Evolutionary conservation across 352 stramenopile genomes (phyloP).

Genomic region (Phytophthora sp.): DNA sequence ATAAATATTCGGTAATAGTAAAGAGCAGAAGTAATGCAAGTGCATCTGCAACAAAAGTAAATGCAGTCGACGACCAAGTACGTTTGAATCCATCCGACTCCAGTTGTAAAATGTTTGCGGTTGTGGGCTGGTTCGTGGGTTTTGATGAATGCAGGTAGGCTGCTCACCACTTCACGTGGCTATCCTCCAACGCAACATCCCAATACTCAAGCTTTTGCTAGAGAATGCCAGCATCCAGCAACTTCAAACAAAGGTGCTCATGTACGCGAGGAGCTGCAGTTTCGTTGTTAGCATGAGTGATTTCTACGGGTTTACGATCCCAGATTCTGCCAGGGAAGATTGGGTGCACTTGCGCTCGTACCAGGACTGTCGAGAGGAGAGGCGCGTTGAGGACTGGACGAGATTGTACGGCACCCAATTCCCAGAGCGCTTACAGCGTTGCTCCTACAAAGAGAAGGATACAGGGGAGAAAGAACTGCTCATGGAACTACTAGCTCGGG

Average conservation of each 20-base stretch:
- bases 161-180: conserved; percentile 70
- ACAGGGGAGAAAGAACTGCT: conserved; percentile 39
- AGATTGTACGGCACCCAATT: conserved; percentile 55
- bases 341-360: conserved; percentile 78
- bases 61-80: conserved; percentile 45
- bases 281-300: too few relatives aligned
- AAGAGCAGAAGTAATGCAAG: conserved; percentile 15
- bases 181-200: conserved; percentile 47
- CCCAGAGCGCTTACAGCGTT: conserved; percentile 36
- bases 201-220: conserved; percentile 64
- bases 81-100: too few relatives aligned
- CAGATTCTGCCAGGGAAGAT: conserved; percentile 35
- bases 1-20: conserved; percentile 11
- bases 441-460: conserved; percentile 37
- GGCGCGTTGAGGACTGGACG: conserved; percentile 72
- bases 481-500: conserved; percentile 43
- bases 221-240: conserved; percentile 42
- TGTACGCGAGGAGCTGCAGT: too few relatives aligned
- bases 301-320: conserved; percentile 74
- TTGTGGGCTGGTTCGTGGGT: too few relatives aligned
- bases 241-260: conserved; percentile 58
- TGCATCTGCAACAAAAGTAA: conserved; percentile 18
- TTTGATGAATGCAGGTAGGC: conserved; percentile 42
- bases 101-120: neutral
- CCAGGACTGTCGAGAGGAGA: conserved; percentile 70